These are phyloP conservation scores for Trametes meyenii DNA, from an alignment of 768 basidiomycete species.

Conservation along the genomic window DNA sequence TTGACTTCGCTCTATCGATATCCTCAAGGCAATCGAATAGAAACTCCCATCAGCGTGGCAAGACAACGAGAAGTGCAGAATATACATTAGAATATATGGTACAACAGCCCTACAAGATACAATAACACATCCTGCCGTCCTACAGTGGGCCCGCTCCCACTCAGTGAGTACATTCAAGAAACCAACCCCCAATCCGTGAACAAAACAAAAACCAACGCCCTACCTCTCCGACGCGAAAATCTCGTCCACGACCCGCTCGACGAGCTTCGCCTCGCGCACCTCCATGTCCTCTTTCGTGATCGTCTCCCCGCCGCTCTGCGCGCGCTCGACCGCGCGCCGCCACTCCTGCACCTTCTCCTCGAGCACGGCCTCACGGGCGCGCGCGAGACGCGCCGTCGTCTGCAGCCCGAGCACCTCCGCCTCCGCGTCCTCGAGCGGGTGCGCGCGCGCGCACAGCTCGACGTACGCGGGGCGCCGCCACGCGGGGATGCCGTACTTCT, in stretches of 20 bases:
- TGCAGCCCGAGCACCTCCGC: constrained; percentile 39
- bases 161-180: neutral
- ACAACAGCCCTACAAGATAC: constrained; percentile 20
- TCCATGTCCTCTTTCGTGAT: constrained; percentile 23
- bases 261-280: constrained; percentile 22
- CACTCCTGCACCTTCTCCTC: constrained; percentile 24
- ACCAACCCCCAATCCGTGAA: neutral
- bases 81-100: constrained; percentile 13
- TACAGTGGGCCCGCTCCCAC: constrained; percentile 6
- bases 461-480: constrained; percentile 46
- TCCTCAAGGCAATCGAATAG: too few relatives aligned
- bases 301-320: constrained; percentile 9
- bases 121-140: constrained; percentile 13
- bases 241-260: constrained; percentile 22
- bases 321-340: constrained; percentile 18
- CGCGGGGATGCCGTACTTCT: constrained; percentile 39
- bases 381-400: constrained; percentile 31
- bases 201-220: neutral
- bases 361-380: constrained; percentile 32
- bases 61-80: neutral
- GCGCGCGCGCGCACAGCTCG: constrained; percentile 37
- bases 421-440: constrained; percentile 39
- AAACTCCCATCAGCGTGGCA: neutral
- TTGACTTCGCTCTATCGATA: too few relatives aligned
- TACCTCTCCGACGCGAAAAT: constrained; percentile 16